Conservation (phyloP, 2,329 filamentous ascomycete genomes). For the Reticulascus tulasneorum region DNA sequence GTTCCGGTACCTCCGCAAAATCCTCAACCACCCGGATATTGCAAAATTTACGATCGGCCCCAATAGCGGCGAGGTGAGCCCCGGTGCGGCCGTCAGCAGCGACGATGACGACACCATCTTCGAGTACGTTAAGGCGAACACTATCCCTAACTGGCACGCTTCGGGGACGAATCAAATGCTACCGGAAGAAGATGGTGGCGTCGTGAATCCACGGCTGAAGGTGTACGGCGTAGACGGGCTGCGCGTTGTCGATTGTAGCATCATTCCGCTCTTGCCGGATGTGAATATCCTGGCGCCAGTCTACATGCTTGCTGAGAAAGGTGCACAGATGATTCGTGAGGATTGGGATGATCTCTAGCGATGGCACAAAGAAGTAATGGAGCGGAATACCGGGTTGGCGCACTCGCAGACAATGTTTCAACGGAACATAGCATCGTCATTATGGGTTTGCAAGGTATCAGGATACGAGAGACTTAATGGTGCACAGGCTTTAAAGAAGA, state of each 20-base stretch:
- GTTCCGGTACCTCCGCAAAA: constrained; percentile 27
- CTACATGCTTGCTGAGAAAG: constrained; percentile 27
- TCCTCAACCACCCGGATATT: constrained; percentile 20
- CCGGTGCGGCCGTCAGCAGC: constrained; percentile 15
- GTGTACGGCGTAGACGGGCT: constrained; percentile 53
- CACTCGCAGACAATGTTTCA: no score
- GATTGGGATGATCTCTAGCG: constrained; percentile 16
- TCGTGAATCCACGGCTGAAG: constrained; percentile 29
- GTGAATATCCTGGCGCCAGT: constrained; percentile 24
- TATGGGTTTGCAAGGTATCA: no score
- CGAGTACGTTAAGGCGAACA: constrained; percentile 23
- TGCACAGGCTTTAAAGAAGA: no score
- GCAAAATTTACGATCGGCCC: constrained; percentile 19
- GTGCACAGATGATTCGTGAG: constrained; percentile 23
- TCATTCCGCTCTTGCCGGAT: constrained; percentile 39
- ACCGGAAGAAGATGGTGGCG: constrained; percentile 22
- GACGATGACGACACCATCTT: constrained; percentile 22
- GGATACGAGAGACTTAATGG: no score
- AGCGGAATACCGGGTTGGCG: no score
- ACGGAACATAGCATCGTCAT: no score
- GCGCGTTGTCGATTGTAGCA: constrained; percentile 41
- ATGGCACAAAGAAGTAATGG: no score
- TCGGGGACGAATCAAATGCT: constrained; percentile 49
- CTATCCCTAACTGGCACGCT: constrained; percentile 34
- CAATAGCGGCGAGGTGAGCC: constrained; percentile 19